phyloP scores from a whole-genome alignment of 2,329 filamentous ascomycete genomes.

The Ophiostoma perfectum region DNA sequence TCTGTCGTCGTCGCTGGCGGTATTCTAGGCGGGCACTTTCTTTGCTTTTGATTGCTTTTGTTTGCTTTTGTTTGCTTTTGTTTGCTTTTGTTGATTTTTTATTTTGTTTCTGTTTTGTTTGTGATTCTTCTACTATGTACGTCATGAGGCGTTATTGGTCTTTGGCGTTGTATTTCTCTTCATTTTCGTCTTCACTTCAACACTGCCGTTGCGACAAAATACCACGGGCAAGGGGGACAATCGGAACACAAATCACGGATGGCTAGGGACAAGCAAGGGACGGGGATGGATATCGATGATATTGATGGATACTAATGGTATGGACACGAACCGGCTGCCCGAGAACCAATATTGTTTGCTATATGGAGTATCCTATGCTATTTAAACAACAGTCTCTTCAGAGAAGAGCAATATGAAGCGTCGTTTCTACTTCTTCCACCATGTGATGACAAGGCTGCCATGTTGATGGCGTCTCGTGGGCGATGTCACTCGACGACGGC shows the following conservation, averaged over 20 bases:
- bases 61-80: background rate
- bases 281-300: background rate
- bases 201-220: background rate
- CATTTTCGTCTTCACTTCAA: background rate
- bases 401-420: too few relatives aligned
- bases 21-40: constrained; percentile 18
- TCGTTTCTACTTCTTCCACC: too few relatives aligned
- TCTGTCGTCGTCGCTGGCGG: constrained; percentile 24
- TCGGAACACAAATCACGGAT: background rate
- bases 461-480: too few relatives aligned
- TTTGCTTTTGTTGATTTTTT: background rate
- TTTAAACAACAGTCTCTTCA: too few relatives aligned
- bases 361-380: too few relatives aligned
- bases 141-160: background rate
- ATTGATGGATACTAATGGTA: background rate
- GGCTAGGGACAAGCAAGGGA: background rate
- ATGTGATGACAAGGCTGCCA: too few relatives aligned
- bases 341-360: background rate
- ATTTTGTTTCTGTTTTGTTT: background rate
- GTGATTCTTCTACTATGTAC: background rate
- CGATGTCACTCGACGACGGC: too few relatives aligned
- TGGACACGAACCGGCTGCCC: background rate
- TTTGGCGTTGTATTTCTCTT: background rate
- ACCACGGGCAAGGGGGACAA: constrained; percentile 1
- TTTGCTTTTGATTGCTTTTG: background rate